These are phyloP conservation scores for Trichosporon ovoides DNA, from an alignment of 1,284 basidiomycete genomes.

Conservation along the genomic window DNA sequence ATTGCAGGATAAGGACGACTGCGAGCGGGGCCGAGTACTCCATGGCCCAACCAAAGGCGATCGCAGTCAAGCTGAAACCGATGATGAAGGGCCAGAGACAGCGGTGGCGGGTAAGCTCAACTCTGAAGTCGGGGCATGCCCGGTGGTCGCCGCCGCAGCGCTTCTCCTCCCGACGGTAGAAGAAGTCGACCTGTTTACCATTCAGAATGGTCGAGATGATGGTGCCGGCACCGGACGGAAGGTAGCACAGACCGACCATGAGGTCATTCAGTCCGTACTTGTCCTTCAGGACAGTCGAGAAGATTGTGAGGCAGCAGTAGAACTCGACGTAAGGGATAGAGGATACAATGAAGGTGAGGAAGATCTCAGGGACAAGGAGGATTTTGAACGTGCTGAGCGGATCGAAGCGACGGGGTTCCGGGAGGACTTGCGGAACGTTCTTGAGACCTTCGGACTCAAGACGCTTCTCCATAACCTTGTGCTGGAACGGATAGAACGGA, in stretches of 20 bases:
- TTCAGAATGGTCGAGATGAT: conserved; percentile 34
- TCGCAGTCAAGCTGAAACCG: conserved; percentile 25
- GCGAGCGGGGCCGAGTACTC: conserved; percentile 33
- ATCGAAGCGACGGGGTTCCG: conserved; percentile 28
- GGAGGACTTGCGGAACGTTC: not conserved
- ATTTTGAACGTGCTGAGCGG: conserved; percentile 43
- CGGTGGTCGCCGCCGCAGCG: conserved; percentile 40
- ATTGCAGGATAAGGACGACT: conserved; percentile 31
- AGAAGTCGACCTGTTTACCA: conserved; percentile 43
- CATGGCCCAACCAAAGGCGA: conserved; percentile 39
- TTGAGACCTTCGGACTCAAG: not conserved
- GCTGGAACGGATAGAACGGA: conserved; percentile 25
- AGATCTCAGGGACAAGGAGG: conserved; percentile 42
- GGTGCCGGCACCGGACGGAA: conserved; percentile 43
- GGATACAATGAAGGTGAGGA: conserved; percentile 34
- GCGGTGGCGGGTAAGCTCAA: conserved; percentile 36
- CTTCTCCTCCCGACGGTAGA: conserved; percentile 36
- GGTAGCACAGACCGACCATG: conserved; percentile 46
- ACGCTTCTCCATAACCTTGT: conserved; percentile 11
- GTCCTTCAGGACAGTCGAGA: conserved; percentile 42
- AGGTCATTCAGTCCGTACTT: conserved; percentile 40
- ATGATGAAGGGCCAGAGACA: conserved; percentile 31
- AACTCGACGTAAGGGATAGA: conserved; percentile 45
- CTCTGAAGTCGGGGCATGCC: conserved; percentile 35
- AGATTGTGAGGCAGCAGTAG: conserved; percentile 34